These are phyloP conservation scores for Botrytis galanthina DNA, from an alignment of 2,329 filamentous ascomycete species.

Conservation along the genomic window DNA sequence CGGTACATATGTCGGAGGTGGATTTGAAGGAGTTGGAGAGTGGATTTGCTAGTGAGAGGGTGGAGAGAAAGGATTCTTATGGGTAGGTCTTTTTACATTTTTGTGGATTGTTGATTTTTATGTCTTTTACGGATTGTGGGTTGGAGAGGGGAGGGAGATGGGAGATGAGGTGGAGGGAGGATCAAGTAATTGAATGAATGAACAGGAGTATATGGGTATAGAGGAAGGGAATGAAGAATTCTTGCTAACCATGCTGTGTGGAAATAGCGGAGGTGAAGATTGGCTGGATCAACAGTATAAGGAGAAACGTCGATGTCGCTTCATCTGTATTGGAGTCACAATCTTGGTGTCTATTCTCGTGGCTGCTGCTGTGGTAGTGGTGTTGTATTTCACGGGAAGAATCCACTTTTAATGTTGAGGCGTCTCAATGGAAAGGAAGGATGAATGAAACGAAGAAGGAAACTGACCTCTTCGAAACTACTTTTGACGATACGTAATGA, in stretches of 20 bases:
- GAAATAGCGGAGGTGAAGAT: slow-evolving; percentile 31
- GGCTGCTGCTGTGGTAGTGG: slow-evolving; percentile 30
- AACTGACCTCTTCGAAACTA: not conserved
- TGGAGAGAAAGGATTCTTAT: slow-evolving; percentile 11
- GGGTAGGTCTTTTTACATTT: slow-evolving; percentile 12
- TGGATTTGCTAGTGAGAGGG: slow-evolving; percentile 20
- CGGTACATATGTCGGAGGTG: slow-evolving; percentile 35
- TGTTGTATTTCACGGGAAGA: slow-evolving; percentile 32
- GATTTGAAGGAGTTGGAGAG: slow-evolving; percentile 29
- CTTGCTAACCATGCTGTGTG: slow-evolving; percentile 8
- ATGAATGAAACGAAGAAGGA: not conserved
- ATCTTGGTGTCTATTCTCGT: slow-evolving; percentile 30
- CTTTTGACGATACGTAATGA: slow-evolving; percentile 12
- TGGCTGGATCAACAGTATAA: slow-evolving; percentile 38
- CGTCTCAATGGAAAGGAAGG: not conserved
- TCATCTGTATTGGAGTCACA: slow-evolving; percentile 31
- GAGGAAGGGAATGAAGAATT: not conserved
- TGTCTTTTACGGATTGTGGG: not conserved
- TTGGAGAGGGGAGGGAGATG: too few relatives aligned
- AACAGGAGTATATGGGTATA: slow-evolving; percentile 26
- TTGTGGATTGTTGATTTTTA: not conserved
- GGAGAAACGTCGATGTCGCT: slow-evolving; percentile 35
- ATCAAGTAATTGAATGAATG: not conserved
- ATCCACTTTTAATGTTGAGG: slow-evolving; percentile 3
- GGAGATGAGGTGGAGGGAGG: not conserved